phyloP scores from a whole-genome alignment of 1,139 yeast genomes.

The Arxiozyma telluris region DNA sequence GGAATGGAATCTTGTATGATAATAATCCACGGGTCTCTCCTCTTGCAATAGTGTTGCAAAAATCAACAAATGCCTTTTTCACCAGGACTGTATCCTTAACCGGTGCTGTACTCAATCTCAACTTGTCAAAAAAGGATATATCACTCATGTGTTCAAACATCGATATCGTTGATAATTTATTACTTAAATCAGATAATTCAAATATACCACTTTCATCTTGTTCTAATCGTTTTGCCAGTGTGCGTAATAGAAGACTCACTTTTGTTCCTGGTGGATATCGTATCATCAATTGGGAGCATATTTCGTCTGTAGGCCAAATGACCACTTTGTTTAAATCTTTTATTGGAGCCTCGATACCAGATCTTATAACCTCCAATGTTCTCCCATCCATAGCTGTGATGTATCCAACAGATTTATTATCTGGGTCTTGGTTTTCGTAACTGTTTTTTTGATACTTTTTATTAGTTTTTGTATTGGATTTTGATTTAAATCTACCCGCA shows the following conservation, averaged over 20 bases:
- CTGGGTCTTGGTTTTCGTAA: too few relatives aligned
- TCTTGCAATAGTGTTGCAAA: constrained; percentile 28
- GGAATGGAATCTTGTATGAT: constrained; percentile 30
- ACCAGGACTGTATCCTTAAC: constrained; percentile 30
- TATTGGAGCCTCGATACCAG: constrained; percentile 41
- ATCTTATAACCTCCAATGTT: constrained; percentile 39
- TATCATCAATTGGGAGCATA: constrained; percentile 39
- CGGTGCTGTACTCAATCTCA: constrained; percentile 54
- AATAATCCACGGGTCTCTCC: constrained; percentile 26
- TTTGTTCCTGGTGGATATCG: constrained; percentile 41
- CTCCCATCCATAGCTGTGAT: constrained; percentile 42
- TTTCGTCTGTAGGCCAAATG: constrained; percentile 60
- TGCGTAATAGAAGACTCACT: constrained; percentile 38
- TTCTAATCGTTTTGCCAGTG: constrained; percentile 39
- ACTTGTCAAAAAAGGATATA: constrained; percentile 43
- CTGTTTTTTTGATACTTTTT: too few relatives aligned
- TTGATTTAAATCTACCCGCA: constrained; percentile 68
- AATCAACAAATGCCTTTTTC: constrained; percentile 24
- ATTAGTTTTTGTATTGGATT: too few relatives aligned
- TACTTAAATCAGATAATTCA: constrained; percentile 31
- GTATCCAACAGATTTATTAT: constrained; percentile 39
- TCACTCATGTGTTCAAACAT: constrained; percentile 35
- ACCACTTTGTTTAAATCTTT: constrained; percentile 45
- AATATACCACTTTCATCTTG: constrained; percentile 12
- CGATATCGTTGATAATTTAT: constrained; percentile 37